A percentile compares a stretch with the other conserved stretches of the same genome.
Conservation (phyloP, 192 early-diverging fungal genomes). For the Spizellomyces punctatus region DNA sequence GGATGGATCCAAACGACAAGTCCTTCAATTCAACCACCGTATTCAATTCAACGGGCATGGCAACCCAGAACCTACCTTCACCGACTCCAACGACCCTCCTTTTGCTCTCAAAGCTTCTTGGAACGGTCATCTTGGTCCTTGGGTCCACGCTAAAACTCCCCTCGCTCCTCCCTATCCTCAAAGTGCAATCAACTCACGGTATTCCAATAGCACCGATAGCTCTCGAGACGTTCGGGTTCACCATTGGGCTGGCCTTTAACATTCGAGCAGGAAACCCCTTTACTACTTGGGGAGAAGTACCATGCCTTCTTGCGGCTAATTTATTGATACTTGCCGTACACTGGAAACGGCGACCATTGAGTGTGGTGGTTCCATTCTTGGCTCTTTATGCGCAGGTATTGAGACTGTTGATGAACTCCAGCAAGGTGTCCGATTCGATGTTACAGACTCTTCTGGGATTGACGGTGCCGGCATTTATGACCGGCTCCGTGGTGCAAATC, state of each 20-base stretch:
- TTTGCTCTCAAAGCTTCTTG: conserved; percentile 22
- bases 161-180: conserved; percentile 22
- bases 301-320: conserved; percentile 15
- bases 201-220: conserved; percentile 21
- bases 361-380: neutral
- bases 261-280: conserved; percentile 19
- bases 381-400: conserved; percentile 1
- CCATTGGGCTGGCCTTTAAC: conserved; percentile 24
- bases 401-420: conserved; percentile 1
- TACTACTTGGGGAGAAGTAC: conserved; percentile 27
- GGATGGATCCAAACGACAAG: no score
- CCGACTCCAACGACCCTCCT: conserved; percentile 3
- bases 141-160: conserved; percentile 34
- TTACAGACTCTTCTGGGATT: conserved; percentile 16
- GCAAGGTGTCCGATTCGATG: neutral
- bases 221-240: conserved; percentile 26
- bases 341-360: neutral
- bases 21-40: no score
- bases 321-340: conserved; percentile 15
- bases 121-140: conserved; percentile 22
- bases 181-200: conserved; percentile 15
- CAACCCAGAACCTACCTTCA: no score
- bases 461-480: conserved; percentile 22
- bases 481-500: conserved; percentile 25
- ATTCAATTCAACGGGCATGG: no score